Percentiles rank a stretch among this genome's conserved stretches.
Evolutionary conservation across 495 filamentous ascomycete genomes (phyloP).

Genomic region (Penicillium subrubescens): DNA sequence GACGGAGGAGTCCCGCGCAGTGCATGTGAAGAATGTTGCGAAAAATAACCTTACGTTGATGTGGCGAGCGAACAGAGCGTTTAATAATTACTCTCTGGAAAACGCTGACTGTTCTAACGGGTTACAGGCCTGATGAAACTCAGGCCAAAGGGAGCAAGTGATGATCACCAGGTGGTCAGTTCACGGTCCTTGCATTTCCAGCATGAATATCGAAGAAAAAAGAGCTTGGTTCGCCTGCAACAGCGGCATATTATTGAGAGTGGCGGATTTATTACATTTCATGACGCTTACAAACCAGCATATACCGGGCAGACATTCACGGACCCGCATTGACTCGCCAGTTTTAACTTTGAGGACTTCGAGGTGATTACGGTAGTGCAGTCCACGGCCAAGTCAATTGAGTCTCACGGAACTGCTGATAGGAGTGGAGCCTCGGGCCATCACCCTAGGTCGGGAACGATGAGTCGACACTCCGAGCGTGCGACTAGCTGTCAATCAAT

Average conservation of each 20-base stretch:
- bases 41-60: background rate
- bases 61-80: background rate
- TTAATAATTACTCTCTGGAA: background rate
- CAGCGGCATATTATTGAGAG: background rate
- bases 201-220: background rate
- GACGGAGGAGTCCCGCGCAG: background rate
- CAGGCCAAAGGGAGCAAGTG: background rate
- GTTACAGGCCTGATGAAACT: conserved; percentile 1
- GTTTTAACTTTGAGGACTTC: background rate
- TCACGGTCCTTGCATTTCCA: background rate
- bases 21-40: conserved; percentile 4
- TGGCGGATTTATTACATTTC: background rate
- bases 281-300: conserved; percentile 3
- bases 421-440: background rate
- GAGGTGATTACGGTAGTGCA: background rate
- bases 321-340: background rate
- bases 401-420: background rate
- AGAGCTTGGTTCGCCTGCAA: conserved; percentile 1
- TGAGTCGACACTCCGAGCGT: background rate
- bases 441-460: background rate
- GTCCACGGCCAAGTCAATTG: background rate
- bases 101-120: background rate
- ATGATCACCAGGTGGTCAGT: background rate
- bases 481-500: background rate
- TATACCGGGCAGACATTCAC: background rate